These are phyloP conservation scores for Quercus alba DNA, from an alignment of 306 rosid genomes.

Conservation along the genomic window DNA sequence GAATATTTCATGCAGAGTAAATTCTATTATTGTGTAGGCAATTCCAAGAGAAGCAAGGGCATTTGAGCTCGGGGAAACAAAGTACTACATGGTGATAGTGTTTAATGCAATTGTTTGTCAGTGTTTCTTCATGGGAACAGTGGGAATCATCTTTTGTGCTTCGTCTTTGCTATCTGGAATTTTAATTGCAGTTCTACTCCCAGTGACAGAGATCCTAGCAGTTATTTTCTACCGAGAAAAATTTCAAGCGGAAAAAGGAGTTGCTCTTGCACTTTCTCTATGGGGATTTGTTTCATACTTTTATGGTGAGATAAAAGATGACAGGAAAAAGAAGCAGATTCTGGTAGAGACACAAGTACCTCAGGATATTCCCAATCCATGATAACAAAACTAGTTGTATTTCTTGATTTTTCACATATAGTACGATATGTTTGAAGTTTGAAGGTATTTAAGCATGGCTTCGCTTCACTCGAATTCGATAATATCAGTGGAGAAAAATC, in stretches of 20 bases:
- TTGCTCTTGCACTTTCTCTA: slow-evolving; percentile 53
- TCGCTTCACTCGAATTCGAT: neutral
- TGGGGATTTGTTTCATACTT: slow-evolving; percentile 79
- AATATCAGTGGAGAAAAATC: neutral
- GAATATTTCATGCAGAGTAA: neutral
- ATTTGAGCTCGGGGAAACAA: slow-evolving; percentile 50
- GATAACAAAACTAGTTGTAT: neutral
- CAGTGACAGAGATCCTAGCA: slow-evolving; percentile 55
- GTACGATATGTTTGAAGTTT: neutral
- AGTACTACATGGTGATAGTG: slow-evolving; percentile 54
- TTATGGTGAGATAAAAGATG: slow-evolving; percentile 57
- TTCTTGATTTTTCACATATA: neutral
- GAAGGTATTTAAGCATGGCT: neutral
- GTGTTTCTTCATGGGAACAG: slow-evolving; percentile 66
- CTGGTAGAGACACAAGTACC: neutral
- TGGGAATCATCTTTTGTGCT: slow-evolving; percentile 69
- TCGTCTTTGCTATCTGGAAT: slow-evolving; percentile 68
- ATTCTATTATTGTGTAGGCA: slow-evolving; percentile 28
- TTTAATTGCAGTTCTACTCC: slow-evolving; percentile 53
- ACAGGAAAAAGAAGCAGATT: slow-evolving; percentile 2
- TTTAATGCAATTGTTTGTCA: slow-evolving; percentile 62
- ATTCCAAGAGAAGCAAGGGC: slow-evolving; percentile 13
- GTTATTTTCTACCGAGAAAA: slow-evolving; percentile 58
- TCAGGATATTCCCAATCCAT: slow-evolving; percentile 15
- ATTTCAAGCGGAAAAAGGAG: slow-evolving; percentile 58